phyloP scores from a whole-genome alignment of 495 filamentous ascomycete species.

The Terfezia boudieri region DNA sequence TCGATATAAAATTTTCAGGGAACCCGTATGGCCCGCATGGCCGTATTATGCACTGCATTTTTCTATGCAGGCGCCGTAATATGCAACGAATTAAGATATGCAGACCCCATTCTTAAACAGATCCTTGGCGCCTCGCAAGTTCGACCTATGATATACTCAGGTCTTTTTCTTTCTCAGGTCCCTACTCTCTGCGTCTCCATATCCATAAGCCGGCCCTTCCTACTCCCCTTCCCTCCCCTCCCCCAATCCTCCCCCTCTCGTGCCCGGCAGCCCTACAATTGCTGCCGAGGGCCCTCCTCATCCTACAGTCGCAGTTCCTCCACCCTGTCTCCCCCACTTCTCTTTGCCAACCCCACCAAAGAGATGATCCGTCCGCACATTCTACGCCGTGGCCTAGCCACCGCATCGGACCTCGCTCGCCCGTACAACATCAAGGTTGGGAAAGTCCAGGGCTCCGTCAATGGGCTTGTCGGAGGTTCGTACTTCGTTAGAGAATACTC shows the following conservation, averaged over 20 bases:
- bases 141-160: too few relatives aligned
- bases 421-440: slow-evolving; percentile 45
- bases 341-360: slow-evolving; percentile 31
- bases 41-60: too few relatives aligned
- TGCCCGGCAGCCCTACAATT: slow-evolving; percentile 54
- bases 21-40: too few relatives aligned
- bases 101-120: too few relatives aligned
- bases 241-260: slow-evolving; percentile 8
- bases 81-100: too few relatives aligned
- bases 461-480: slow-evolving; percentile 72
- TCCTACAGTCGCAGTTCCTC: slow-evolving; percentile 83
- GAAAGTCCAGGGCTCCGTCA: slow-evolving; percentile 58
- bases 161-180: too few relatives aligned
- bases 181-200: too few relatives aligned
- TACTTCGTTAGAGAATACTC: neutral
- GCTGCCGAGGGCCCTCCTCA: slow-evolving; percentile 73
- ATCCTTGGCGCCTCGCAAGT: too few relatives aligned
- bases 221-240: slow-evolving; percentile 23
- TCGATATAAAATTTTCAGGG: too few relatives aligned
- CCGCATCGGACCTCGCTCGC: slow-evolving; percentile 31
- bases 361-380: slow-evolving; percentile 30
- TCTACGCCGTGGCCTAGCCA: slow-evolving; percentile 29
- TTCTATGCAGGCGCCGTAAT: too few relatives aligned
- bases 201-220: slow-evolving; percentile 36
- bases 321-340: slow-evolving; percentile 37